phyloP scores from a whole-genome alignment of 768 basidiomycete genomes.

The Trametes cingulata region DNA sequence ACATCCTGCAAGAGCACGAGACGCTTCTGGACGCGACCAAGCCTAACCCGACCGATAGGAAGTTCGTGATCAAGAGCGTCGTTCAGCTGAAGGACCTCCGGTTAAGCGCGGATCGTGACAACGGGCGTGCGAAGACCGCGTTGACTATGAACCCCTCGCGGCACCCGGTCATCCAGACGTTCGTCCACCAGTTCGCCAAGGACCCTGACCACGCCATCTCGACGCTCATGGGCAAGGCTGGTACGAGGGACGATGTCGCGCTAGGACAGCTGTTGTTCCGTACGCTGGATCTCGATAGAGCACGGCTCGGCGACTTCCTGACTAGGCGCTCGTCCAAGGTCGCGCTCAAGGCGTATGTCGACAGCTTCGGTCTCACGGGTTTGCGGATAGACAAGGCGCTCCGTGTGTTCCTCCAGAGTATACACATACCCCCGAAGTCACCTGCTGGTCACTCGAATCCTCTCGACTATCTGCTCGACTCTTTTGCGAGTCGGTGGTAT shows the following conservation, averaged over 20 bases:
- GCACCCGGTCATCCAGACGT: conserved; percentile 67
- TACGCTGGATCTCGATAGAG: conserved; percentile 79
- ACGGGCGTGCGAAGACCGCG: conserved; percentile 48
- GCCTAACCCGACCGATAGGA: conserved; percentile 62
- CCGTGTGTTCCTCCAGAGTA: conserved; percentile 82
- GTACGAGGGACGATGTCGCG: conserved; percentile 61
- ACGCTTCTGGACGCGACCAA: conserved; percentile 57
- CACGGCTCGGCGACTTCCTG: conserved; percentile 82
- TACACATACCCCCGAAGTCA: conserved; percentile 60
- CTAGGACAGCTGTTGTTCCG: conserved; percentile 81
- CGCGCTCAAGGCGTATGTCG: conserved; percentile 82
- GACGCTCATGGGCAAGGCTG: conserved; percentile 64
- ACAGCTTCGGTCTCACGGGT: conserved; percentile 82
- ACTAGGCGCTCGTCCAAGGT: conserved; percentile 69
- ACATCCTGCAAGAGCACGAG: conserved; percentile 71
- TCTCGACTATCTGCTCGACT: conserved; percentile 74
- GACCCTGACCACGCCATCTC: conserved; percentile 81
- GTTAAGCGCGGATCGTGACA: conserved; percentile 69
- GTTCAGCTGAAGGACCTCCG: conserved; percentile 73
- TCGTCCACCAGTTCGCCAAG: conserved; percentile 76
- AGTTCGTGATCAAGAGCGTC: conserved; percentile 88
- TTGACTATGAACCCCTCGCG: conserved; percentile 41
- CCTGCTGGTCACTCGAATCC: conserved; percentile 40
- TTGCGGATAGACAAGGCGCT: conserved; percentile 87
- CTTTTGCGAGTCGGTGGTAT: conserved; percentile 88